Evolutionary conservation across 2,329 filamentous ascomycete genomes (phyloP).

Genomic region (Westerdykella aurantiaca): DNA sequence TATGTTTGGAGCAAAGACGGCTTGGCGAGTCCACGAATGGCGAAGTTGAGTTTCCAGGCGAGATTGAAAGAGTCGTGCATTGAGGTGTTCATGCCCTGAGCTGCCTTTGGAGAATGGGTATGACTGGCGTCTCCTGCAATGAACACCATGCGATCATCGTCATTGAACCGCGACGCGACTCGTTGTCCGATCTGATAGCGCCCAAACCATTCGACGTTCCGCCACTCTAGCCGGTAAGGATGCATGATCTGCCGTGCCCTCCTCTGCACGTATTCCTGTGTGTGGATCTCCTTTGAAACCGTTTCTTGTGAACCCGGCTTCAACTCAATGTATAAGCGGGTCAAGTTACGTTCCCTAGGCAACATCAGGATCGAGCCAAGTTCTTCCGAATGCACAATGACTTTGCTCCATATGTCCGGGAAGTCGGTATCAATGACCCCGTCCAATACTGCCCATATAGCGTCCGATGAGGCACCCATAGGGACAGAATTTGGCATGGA

Average conservation of each 20-base stretch:
- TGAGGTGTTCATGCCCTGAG: slow-evolving; percentile 43
- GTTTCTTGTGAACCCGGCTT: slow-evolving; percentile 33
- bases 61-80: slow-evolving; percentile 44
- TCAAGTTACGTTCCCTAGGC: slow-evolving; percentile 67
- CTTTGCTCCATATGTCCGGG: slow-evolving; percentile 70
- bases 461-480: slow-evolving; percentile 47
- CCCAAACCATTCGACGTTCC: slow-evolving; percentile 47
- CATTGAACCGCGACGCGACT: slow-evolving; percentile 43
- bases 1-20: slow-evolving; percentile 37
- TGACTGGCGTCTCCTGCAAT: slow-evolving; percentile 47
- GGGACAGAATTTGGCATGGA: slow-evolving; percentile 49
- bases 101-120: slow-evolving; percentile 39
- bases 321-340: slow-evolving; percentile 52
- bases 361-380: slow-evolving; percentile 68
- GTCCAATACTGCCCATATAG: slow-evolving; percentile 68
- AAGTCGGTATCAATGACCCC: slow-evolving; percentile 66
- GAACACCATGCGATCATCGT: slow-evolving; percentile 40
- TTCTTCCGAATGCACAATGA: slow-evolving; percentile 60
- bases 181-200: slow-evolving; percentile 48
- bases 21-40: slow-evolving; percentile 35
- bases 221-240: slow-evolving; percentile 44
- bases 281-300: slow-evolving; percentile 32
- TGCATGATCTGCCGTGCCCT: slow-evolving; percentile 49
- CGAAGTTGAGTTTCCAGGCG: slow-evolving; percentile 42
- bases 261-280: slow-evolving; percentile 65